Evolutionary conservation across 1,284 basidiomycete species (phyloP), one percentile per base, ranked within the genome.

Genomic region (Sphagnurus paluster): DNA sequence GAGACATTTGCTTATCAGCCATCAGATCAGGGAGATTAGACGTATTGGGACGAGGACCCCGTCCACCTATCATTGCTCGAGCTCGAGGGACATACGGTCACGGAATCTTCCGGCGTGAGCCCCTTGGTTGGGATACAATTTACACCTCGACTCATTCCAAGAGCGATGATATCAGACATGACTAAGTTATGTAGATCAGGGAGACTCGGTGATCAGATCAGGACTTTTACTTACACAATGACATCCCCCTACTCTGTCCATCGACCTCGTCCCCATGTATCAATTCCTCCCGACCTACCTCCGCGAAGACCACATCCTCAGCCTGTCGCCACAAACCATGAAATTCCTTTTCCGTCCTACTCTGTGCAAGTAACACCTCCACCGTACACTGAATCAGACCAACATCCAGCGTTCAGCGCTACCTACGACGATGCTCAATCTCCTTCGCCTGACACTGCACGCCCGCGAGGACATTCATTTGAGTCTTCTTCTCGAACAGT

Each of bases 321-420:
- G 23, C 42, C 36, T 23, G 33, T 25, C 19, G 33, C 49, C 23
- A 19, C 14, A 20, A 41, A 48, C 60, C 63, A 46, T 36, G 52
- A 23, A 43, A 42, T 55, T 44, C 55, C 49, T 24, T 62, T 56
- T 50, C 50, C 51, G 7, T 56, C 39, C 11, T 48, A 50, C 36
- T 42, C 49, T 16, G 44, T 65, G 36, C 55, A 66, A 28, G 49
- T 67, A 11, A 60, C 64, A 5, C 66, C 65, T 14, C 63, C 64
- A 25, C 56, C 58, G 4, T 61, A 65, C 37, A 46, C 49, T 16
- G 52, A 54, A 44, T 34, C 46, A 14, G 49, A 46, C 39, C 48
- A 43, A 28, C 37, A 28, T 5, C 25, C 48, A 13, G 26, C 25
- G 26, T 52, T 50, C 21, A 54, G 58, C 29, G 56, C 64, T 46